phyloP scores from a whole-genome alignment of 2,329 filamentous ascomycete genomes.

The Pseudopyricularia javanii region DNA sequence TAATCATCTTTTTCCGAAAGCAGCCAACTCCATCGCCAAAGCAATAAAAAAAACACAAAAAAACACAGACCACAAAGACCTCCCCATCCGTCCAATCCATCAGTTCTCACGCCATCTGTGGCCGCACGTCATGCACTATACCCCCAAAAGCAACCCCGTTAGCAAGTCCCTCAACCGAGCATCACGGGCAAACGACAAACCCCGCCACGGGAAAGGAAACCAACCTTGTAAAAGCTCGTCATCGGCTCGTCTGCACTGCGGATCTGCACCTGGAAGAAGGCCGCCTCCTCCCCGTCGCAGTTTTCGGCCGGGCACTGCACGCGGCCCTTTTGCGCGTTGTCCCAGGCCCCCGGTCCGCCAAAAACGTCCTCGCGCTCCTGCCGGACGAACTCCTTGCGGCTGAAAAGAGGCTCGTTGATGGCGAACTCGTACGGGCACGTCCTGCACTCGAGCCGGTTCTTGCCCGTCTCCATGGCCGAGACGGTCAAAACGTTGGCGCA shows the following conservation, averaged over 20 bases:
- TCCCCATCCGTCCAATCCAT: too few species aligned
- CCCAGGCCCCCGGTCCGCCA: conserved; percentile 78
- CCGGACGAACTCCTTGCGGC: conserved; percentile 71
- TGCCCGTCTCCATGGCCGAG: conserved; percentile 39
- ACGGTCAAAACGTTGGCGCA: conserved; percentile 79
- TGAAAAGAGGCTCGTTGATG: conserved; percentile 67
- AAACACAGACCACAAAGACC: neutral
- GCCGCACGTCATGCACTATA: conserved; percentile 54
- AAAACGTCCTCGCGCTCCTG: conserved; percentile 86
- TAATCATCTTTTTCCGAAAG: neutral
- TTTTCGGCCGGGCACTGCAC: conserved; percentile 72
- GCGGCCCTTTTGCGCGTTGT: conserved; percentile 75
- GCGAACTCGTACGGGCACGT: conserved; percentile 89
- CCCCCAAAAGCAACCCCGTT: conserved; percentile 5
- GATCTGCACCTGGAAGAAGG: conserved; percentile 96
- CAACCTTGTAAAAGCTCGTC: conserved; percentile 87
- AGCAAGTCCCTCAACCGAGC: neutral
- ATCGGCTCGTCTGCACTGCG: conserved; percentile 96
- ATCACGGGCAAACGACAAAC: neutral
- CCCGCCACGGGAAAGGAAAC: conserved; percentile 3
- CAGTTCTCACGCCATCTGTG: conserved; percentile 57
- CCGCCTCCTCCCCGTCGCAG: conserved; percentile 75
- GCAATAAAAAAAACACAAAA: neutral
- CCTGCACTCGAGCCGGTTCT: conserved; percentile 86
- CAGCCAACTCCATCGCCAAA: neutral